Conservation (phyloP, 1,284 basidiomycete genomes). For the Abortiporus biennis region DNA sequence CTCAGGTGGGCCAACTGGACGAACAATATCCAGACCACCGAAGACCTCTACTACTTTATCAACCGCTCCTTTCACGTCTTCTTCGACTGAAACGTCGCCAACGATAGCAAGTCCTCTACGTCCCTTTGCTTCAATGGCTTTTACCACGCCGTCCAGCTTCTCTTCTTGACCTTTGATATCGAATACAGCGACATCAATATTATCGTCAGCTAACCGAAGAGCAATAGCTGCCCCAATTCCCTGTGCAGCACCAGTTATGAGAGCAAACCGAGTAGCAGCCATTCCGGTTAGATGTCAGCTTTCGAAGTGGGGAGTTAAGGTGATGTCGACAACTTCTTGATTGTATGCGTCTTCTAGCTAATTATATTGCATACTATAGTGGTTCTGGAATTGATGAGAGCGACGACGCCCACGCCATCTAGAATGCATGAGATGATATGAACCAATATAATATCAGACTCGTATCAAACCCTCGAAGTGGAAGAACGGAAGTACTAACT, state of each 20-base stretch:
- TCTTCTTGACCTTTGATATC: conserved; percentile 14
- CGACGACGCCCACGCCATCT: too few relatives aligned
- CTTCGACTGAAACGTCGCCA: conserved; percentile 16
- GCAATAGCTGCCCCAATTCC: conserved; percentile 20
- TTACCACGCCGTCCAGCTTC: conserved; percentile 10
- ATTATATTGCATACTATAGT: too few relatives aligned
- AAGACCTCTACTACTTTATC: conserved; percentile 15
- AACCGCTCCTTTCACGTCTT: conserved; percentile 15
- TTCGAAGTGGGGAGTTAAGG: too few relatives aligned
- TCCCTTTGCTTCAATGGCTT: conserved; percentile 12
- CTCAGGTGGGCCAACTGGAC: neutral
- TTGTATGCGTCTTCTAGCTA: too few relatives aligned
- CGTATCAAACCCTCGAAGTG: too few relatives aligned
- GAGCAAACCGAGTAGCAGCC: conserved; percentile 10
- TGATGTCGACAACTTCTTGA: too few relatives aligned
- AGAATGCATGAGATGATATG: too few relatives aligned
- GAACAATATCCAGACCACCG: conserved; percentile 17
- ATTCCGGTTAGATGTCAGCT: neutral
- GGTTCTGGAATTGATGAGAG: too few relatives aligned
- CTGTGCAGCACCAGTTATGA: conserved; percentile 20
- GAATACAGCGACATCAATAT: conserved; percentile 17
- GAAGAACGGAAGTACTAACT: too few relatives aligned
- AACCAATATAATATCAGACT: too few relatives aligned
- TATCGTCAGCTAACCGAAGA: conserved; percentile 17
- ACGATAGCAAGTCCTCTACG: conserved; percentile 10